Conservation (phyloP, 768 basidiomycete genomes). For the Lentinula guzmanii region DNA sequence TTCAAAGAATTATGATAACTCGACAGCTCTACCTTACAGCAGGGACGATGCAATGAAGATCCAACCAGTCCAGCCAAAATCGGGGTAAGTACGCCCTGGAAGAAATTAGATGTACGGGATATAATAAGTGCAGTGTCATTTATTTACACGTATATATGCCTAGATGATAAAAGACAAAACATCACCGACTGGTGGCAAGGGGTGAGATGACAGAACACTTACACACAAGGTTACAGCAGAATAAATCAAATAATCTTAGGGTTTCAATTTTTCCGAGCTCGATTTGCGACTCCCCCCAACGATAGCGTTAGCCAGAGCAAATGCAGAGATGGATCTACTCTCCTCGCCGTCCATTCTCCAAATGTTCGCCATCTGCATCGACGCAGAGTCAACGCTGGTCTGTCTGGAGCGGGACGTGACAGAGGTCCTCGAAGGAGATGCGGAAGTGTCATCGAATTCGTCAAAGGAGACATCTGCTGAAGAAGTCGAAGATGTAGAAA, state of each 20-base stretch:
- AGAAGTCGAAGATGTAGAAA: slow-evolving; percentile 59
- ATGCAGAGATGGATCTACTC: slow-evolving; percentile 45
- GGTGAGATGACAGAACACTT: neutral
- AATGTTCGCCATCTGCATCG: slow-evolving; percentile 42
- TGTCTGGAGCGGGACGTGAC: slow-evolving; percentile 3
- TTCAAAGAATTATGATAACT: neutral
- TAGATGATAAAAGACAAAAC: neutral
- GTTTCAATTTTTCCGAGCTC: slow-evolving; percentile 26
- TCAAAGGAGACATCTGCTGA: slow-evolving; percentile 64
- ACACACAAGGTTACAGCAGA: slow-evolving; percentile 1
- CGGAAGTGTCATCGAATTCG: slow-evolving; percentile 32
- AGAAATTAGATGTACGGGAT: slow-evolving; percentile 4
- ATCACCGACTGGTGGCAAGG: too few species aligned
- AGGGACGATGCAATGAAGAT: neutral
- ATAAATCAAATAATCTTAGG: neutral
- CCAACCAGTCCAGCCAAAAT: slow-evolving; percentile 8
- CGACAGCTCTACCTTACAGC: neutral
- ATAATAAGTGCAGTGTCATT: neutral
- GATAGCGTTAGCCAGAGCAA: slow-evolving; percentile 38
- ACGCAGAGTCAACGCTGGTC: slow-evolving; percentile 15
- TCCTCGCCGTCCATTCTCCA: slow-evolving; percentile 75
- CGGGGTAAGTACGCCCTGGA: neutral
- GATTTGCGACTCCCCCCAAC: slow-evolving; percentile 29
- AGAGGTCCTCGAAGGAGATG: slow-evolving; percentile 2
- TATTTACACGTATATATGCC: neutral